Percentiles rank a stretch among this genome's conserved stretches.
Conservation (phyloP, 1,284 basidiomycete genomes). For the Cutaneotrichosporon arboriforme region DNA sequence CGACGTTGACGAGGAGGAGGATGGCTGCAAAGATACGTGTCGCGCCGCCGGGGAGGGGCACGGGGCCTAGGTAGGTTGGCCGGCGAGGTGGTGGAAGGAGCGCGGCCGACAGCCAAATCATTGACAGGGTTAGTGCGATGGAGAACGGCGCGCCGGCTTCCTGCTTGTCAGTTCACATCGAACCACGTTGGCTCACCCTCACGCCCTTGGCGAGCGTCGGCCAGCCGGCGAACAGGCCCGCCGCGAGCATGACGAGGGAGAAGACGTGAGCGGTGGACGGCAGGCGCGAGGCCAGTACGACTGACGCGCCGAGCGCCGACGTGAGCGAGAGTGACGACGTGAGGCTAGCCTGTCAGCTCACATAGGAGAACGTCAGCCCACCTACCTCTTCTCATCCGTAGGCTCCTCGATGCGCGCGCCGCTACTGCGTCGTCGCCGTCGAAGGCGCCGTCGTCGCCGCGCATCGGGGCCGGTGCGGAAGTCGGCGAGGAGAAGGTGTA, state of each 20-base stretch:
- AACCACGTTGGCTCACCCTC: slow-evolving; percentile 54
- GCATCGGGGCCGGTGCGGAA: slow-evolving; percentile 52
- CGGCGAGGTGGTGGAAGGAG: slow-evolving; percentile 16
- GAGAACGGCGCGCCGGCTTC: slow-evolving; percentile 36
- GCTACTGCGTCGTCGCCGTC: slow-evolving; percentile 10
- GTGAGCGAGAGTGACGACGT: slow-evolving; percentile 90
- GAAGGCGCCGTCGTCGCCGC: slow-evolving; percentile 22
- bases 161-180: slow-evolving; percentile 13
- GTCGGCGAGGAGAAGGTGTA: slow-evolving; percentile 63
- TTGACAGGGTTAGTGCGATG: slow-evolving; percentile 29
- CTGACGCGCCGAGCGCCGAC: slow-evolving; percentile 86
- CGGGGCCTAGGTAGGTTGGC: neutral
- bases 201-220: slow-evolving; percentile 73
- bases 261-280: slow-evolving; percentile 80
- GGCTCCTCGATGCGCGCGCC: slow-evolving; percentile 12
- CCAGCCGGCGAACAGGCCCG: slow-evolving; percentile 78
- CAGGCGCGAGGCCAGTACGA: slow-evolving; percentile 88
- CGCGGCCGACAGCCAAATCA: slow-evolving; percentile 29
- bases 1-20: slow-evolving; percentile 30
- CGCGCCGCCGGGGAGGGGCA: slow-evolving; percentile 16
- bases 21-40: slow-evolving; percentile 20
- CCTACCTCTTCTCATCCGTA: slow-evolving; percentile 31
- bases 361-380: neutral
- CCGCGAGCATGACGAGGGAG: slow-evolving; percentile 77
- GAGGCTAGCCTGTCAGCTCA: slow-evolving; percentile 54